phyloP scores from a whole-genome alignment of 1,284 basidiomycete species.

The Ceratobasidium sp. region DNA sequence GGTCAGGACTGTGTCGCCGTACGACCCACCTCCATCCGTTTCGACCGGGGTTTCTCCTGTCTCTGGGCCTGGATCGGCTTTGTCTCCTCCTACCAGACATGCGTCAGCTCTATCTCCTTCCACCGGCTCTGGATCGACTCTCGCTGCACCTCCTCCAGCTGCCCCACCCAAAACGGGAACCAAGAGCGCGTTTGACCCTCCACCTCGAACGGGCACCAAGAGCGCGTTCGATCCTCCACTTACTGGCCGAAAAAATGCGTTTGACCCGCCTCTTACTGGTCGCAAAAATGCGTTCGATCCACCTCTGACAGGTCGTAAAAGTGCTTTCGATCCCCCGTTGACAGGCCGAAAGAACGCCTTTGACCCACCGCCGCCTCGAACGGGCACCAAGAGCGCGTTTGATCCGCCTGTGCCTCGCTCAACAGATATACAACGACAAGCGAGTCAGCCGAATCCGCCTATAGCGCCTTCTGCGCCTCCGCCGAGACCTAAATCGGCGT shows the following conservation, averaged over 20 bases:
- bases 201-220: constrained; percentile 19
- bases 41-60: not conserved
- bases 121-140: not conserved
- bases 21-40: constrained; percentile 20
- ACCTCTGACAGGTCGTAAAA: constrained; percentile 9
- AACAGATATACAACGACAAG: constrained; percentile 8
- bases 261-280: constrained; percentile 14
- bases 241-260: constrained; percentile 16
- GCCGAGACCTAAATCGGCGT: constrained; percentile 22
- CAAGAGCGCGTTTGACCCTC: constrained; percentile 37
- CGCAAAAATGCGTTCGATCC: constrained; percentile 22
- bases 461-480: constrained; percentile 16
- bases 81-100: not conserved
- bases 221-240: constrained; percentile 23
- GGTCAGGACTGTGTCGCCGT: constrained; percentile 10
- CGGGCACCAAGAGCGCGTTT: constrained; percentile 14
- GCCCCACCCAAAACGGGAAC: constrained; percentile 29
- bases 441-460: constrained; percentile 39
- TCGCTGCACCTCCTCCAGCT: not conserved
- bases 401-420: constrained; percentile 10
- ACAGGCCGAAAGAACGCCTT: constrained; percentile 25
- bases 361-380: not conserved
- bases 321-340: constrained; percentile 17
- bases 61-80: not conserved
- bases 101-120: not conserved